Percentiles rank a stretch among this genome's conserved stretches.
These are phyloP conservation scores for Mollisia scopiformis DNA, from an alignment of 2,329 filamentous ascomycete genomes.

Conservation along the genomic window DNA sequence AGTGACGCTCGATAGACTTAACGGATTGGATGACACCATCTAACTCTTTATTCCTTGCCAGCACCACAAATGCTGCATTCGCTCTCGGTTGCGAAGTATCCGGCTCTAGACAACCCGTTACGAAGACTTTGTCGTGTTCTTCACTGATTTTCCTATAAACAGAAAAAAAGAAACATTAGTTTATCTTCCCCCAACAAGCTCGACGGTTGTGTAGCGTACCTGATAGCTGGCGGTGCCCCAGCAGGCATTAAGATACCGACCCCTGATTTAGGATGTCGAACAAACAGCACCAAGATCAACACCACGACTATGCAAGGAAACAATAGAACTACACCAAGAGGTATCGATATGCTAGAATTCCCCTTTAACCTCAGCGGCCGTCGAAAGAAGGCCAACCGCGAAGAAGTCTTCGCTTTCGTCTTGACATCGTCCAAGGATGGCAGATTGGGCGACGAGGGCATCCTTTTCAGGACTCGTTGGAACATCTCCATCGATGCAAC, in stretches of 20 bases:
- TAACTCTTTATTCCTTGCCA: conserved; percentile 94
- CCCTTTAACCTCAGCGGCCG: conserved; percentile 86
- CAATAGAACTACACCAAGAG: conserved; percentile 86
- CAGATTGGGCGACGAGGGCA: conserved; percentile 48
- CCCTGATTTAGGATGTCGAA: conserved; percentile 82
- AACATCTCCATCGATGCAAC: conserved; percentile 51
- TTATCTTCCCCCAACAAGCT: background rate
- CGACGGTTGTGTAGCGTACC: conserved; percentile 53
- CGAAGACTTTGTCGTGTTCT: conserved; percentile 95
- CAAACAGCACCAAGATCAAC: conserved; percentile 86
- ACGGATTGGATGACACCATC: conserved; percentile 95
- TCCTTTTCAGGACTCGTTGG: conserved; percentile 54
- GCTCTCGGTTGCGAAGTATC: conserved; percentile 79
- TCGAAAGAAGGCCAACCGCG: conserved; percentile 77
- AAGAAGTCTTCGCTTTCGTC: conserved; percentile 43
- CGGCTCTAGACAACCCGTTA: conserved; percentile 83
- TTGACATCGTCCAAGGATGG: conserved; percentile 48
- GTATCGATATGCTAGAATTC: conserved; percentile 91
- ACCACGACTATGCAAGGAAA: conserved; percentile 92
- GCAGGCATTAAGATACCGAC: conserved; percentile 85
- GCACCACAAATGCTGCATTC: conserved; percentile 93
- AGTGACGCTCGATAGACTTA: conserved; percentile 97
- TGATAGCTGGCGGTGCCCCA: conserved; percentile 84
- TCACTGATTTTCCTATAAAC: conserved; percentile 85
- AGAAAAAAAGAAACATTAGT: conserved; percentile 20